Percentiles rank a stretch among this genome's conserved stretches.
phyloP scores from a whole-genome alignment of 2,329 filamentous ascomycete genomes.

The Diaporthe capsici region DNA sequence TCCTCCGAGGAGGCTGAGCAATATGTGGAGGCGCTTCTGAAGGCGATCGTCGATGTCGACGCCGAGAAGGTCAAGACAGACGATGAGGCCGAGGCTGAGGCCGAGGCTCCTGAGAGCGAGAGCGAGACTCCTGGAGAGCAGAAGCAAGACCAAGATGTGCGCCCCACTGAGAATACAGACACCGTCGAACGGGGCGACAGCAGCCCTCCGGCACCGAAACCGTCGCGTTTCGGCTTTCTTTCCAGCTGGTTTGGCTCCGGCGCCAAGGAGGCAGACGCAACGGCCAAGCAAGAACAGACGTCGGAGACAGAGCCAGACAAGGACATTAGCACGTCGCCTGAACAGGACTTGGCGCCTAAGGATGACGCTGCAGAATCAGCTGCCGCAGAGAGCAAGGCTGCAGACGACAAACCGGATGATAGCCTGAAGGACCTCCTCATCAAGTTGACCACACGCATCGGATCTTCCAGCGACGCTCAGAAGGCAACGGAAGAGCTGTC shows the following conservation, averaged over 20 bases:
- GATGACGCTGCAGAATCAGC: conserved; percentile 6
- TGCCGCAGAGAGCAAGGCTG: conserved; percentile 39
- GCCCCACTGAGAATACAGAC: background rate
- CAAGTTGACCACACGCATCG: conserved; percentile 62
- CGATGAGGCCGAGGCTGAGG: conserved; percentile 40
- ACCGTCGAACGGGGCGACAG: background rate
- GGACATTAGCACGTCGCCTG: background rate
- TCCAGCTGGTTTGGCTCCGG: conserved; percentile 35
- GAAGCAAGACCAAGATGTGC: background rate
- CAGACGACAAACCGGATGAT: conserved; percentile 36
- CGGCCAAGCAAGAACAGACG: background rate
- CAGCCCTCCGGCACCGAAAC: conserved; percentile 5
- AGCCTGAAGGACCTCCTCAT: conserved; percentile 65
- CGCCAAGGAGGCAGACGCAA: background rate
- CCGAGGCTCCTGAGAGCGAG: conserved; percentile 37
- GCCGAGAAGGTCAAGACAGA: conserved; percentile 40
- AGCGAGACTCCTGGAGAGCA: background rate
- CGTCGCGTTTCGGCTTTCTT: conserved; percentile 34
- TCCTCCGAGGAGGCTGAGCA: conserved; percentile 61
- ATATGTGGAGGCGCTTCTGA: conserved; percentile 66
- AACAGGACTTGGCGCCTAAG: background rate
- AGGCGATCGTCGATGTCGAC: conserved; percentile 55
- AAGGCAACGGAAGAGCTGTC: conserved; percentile 45
- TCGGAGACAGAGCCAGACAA: background rate
- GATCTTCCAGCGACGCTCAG: conserved; percentile 47